These are phyloP conservation scores for Leavenworthia alabamica DNA, from an alignment of 345 rosid genomes.

Conservation along the genomic window DNA sequence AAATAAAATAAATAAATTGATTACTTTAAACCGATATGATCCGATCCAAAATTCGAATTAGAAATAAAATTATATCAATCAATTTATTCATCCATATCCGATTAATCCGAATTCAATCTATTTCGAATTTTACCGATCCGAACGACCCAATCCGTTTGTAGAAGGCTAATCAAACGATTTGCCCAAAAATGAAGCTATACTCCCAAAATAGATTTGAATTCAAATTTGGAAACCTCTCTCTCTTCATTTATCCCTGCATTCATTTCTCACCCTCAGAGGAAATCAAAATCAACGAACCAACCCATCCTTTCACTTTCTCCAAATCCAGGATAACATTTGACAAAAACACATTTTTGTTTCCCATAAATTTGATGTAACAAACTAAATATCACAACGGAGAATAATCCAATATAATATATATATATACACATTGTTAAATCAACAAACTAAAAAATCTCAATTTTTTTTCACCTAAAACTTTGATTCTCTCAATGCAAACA, in stretches of 20 bases:
- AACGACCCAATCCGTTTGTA: too few relatives aligned
- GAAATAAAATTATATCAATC: too few relatives aligned
- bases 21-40: too few relatives aligned
- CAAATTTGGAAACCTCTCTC: neutral
- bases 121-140: too few relatives aligned
- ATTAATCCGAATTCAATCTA: too few relatives aligned
- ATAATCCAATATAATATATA: neutral
- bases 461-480: too few relatives aligned
- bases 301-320: slow-evolving; percentile 4
- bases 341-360: neutral
- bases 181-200: neutral
- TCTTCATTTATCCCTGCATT: neutral
- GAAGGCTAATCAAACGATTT: neutral
- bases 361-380: neutral
- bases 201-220: neutral
- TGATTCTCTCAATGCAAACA: slow-evolving; percentile 2
- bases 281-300: neutral
- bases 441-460: slow-evolving; percentile 17
- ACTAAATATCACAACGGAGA: neutral
- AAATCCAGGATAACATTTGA: neutral
- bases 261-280: neutral
- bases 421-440: slow-evolving; percentile 15
- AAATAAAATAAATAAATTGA: too few relatives aligned
- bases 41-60: too few relatives aligned
- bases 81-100: too few relatives aligned